Evolutionary conservation across 164 flowering plant genomes (phyloP), one percentile per base, ranked within the genome.

Genomic region (Paratinospora sagittata): DNA sequence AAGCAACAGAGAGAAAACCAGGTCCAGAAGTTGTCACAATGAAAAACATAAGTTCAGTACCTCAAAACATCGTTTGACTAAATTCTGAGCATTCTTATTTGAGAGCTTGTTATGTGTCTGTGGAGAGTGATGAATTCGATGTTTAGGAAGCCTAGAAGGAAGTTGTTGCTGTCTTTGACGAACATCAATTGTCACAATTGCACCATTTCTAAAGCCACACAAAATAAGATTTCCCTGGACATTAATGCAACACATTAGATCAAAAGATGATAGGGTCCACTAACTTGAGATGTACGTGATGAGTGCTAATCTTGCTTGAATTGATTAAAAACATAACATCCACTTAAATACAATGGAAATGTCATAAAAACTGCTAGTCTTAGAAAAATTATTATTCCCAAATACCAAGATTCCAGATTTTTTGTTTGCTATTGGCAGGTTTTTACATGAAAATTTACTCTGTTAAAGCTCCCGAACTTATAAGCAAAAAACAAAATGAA

Each of bases 151-250:
- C 62, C 78, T 74, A 36, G 73, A 33, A 76, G 82, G 45, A 61
- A 61, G 49, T 16, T 67, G 75, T 75, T 52, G 79, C 34, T 63
- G 88, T 74, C 71, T 87, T 75, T 86, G 87, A 36, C 97, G 96
- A 75, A 82, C 67, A 83, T 96, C 99, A 76, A 91, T 79, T 2
- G 87, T 82, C 66, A 85, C 77, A 79, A 96, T 86, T 64, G 87
- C 89, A 71, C 98, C 98, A 87, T 93, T 93, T 81, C 99, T 84
- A 60, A 91, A 82, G 52, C 99, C 99, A 82, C 96, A 91, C 30
- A 91, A 73, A 73, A 89, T 77, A 77, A 79, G 61, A 74, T 89
- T 89, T 60, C 90, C 92, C 99, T 96, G 82, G 72, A 83, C 61
- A 55, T 55, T n/a, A 21, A 55, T 21, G 10, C 23, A 55, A n/a